Conservation (phyloP, 2,329 filamentous ascomycete species). For the Magnaporthiopsis rhizophila region DNA sequence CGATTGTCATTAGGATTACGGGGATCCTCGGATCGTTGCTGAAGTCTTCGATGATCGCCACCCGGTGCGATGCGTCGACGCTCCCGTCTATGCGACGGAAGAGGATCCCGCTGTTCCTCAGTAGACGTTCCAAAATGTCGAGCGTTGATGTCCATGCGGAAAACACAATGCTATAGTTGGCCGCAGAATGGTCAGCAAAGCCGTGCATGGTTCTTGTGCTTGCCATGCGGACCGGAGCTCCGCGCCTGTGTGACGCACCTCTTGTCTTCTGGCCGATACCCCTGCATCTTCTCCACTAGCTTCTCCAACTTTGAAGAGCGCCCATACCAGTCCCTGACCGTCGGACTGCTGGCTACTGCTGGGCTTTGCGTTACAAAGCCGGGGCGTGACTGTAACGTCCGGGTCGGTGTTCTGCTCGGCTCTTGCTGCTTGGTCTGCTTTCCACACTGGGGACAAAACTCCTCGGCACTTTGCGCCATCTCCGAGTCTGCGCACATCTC, state of each 20-base stretch:
- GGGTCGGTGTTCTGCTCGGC: slow-evolving; percentile 6
- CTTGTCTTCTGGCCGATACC: slow-evolving; percentile 17
- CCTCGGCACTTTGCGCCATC: slow-evolving; percentile 17
- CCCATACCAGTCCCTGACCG: slow-evolving; percentile 12
- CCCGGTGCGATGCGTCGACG: background rate
- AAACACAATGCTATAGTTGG: slow-evolving; percentile 31
- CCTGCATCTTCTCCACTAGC: slow-evolving; percentile 23
- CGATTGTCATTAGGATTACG: background rate
- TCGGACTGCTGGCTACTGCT: background rate
- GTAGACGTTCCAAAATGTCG: slow-evolving; percentile 24
- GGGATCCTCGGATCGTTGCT: background rate
- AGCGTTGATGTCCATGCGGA: slow-evolving; percentile 38
- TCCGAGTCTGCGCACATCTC: slow-evolving; percentile 4
- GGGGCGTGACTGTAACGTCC: slow-evolving; percentile 19
- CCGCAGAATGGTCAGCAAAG: background rate
- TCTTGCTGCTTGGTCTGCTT: slow-evolving; percentile 14
- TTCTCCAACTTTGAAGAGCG: slow-evolving; percentile 26
- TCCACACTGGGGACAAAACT: slow-evolving; percentile 23
- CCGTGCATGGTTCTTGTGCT: background rate
- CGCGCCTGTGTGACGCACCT: background rate
- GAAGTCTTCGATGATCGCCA: background rate
- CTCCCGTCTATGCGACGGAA: slow-evolving; percentile 37
- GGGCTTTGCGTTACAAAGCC: background rate
- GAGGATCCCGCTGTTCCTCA: slow-evolving; percentile 18
- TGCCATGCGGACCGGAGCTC: background rate